Percentiles rank a stretch among this genome's conserved stretches.
phyloP scores from a whole-genome alignment of 1,284 basidiomycete species.

The Boletellus sp. region DNA sequence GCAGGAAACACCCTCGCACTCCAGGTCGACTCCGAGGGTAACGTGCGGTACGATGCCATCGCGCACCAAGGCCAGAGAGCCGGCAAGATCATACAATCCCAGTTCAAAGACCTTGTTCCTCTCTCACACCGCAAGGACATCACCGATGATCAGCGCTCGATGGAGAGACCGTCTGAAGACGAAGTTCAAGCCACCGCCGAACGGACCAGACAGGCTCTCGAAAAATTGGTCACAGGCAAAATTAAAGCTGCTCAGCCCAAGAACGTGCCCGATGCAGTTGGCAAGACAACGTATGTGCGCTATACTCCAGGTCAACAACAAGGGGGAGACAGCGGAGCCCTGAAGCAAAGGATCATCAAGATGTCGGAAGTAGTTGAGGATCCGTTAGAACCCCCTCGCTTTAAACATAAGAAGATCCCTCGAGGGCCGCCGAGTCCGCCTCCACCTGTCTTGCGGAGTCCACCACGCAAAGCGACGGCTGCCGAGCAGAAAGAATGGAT shows the following conservation, averaged over 20 bases:
- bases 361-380: slow-evolving; percentile 98
- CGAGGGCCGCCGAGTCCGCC: slow-evolving; percentile 94
- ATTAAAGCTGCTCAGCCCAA: slow-evolving; percentile 97
- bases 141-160: slow-evolving; percentile 64
- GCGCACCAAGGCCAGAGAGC: slow-evolving; percentile 90
- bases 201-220: slow-evolving; percentile 85
- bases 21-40: slow-evolving; percentile 95
- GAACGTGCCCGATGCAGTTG: slow-evolving; percentile 75
- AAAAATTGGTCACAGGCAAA: slow-evolving; percentile 91
- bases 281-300: slow-evolving; percentile 85
- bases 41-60: slow-evolving; percentile 95
- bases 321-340: slow-evolving; percentile 54
- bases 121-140: slow-evolving; percentile 88
- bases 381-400: slow-evolving; percentile 93
- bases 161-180: slow-evolving; percentile 93
- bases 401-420: slow-evolving; percentile 99
- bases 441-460: slow-evolving; percentile 93
- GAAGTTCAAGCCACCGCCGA: slow-evolving; percentile 87
- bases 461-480: slow-evolving; percentile 92
- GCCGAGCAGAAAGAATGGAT: slow-evolving; percentile 99
- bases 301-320: slow-evolving; percentile 93
- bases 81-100: slow-evolving; percentile 86
- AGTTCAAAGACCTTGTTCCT: slow-evolving; percentile 97
- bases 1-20: slow-evolving; percentile 92
- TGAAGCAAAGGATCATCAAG: slow-evolving; percentile 97